These are phyloP conservation scores for Aspergillus conjunctus DNA, from an alignment of 495 filamentous ascomycete genomes.

Conservation along the genomic window DNA sequence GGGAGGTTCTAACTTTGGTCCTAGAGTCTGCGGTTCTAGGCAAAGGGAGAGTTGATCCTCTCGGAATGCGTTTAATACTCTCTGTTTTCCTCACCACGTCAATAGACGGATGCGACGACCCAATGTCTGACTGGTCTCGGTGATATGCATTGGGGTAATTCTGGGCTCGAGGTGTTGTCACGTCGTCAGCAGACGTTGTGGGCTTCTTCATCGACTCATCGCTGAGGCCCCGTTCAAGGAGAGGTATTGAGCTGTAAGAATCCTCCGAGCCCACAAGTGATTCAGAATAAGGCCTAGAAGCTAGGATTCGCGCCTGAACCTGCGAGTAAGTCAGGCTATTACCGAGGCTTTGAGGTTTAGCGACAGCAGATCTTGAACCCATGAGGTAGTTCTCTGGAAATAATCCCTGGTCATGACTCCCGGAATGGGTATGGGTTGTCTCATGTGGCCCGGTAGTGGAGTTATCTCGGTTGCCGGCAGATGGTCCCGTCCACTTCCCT, in stretches of 20 bases:
- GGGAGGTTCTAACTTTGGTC: slow-evolving; percentile 57
- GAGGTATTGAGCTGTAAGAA: slow-evolving; percentile 76
- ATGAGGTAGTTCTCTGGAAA: slow-evolving; percentile 13
- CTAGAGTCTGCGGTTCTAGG: slow-evolving; percentile 51
- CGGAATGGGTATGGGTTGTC: not conserved
- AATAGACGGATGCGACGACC: slow-evolving; percentile 51
- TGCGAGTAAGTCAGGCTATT: slow-evolving; percentile 37
- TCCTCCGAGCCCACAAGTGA: slow-evolving; percentile 58
- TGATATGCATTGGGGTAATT: slow-evolving; percentile 29
- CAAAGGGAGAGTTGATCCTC: slow-evolving; percentile 47
- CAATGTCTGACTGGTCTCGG: slow-evolving; percentile 36
- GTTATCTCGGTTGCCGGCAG: slow-evolving; percentile 9
- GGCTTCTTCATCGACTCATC: slow-evolving; percentile 56
- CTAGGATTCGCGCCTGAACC: slow-evolving; percentile 32
- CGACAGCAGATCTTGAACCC: slow-evolving; percentile 23
- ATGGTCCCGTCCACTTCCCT: slow-evolving; percentile 62
- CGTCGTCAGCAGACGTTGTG: slow-evolving; percentile 13
- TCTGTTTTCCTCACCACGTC: slow-evolving; percentile 62
- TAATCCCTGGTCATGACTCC: slow-evolving; percentile 11
- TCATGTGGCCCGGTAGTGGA: not conserved
- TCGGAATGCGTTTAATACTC: slow-evolving; percentile 55
- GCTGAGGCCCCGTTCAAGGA: slow-evolving; percentile 72
- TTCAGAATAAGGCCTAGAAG: slow-evolving; percentile 41
- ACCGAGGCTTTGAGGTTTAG: slow-evolving; percentile 32
- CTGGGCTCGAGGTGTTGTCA: slow-evolving; percentile 4